Evolutionary conservation across 2,329 filamentous ascomycete species (phyloP), one percentile per base, ranked within the genome.

Genomic region (Hypoxylon sp.): DNA sequence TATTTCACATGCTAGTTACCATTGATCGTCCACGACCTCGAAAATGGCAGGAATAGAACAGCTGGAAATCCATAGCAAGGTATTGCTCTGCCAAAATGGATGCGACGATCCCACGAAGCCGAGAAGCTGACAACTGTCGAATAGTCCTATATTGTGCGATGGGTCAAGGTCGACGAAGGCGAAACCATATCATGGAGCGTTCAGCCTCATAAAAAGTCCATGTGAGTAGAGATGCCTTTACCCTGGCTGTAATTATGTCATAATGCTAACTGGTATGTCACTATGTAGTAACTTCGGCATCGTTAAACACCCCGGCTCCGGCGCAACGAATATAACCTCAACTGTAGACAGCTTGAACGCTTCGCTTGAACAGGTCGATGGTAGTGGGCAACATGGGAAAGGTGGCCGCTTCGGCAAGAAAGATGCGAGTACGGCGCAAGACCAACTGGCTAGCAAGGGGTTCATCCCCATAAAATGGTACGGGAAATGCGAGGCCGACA

Each of bases 101-200:
- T 32, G 28, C 17, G 21, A 58, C 32, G 30, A 36, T 51, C 48
- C 49, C 30, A 17, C 21, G 30, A 53, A 43, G 13, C 36, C 46
- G 60, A 50, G 70, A 17, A 55, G 64, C 60, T 65, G 68, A 70
- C 65, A 68, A 17, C 38, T 69, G 70, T 66, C 74, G 58, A 73
- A 61, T 73, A 98, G 96, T 97, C 94, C 71, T 99, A 99, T 82
- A 94, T 99, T 74, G 93, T 99, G 63, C 93, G 96, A 77, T 99
- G 96, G 95, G 93, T 98, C 74, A 91, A 93, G 78, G 95, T 98
- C 73, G 90, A 94, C 61, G 90, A 93, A 70, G 92, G 92, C 59
- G 91, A 97, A 80, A 97, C 94, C 55, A 94, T 99, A 75, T 97
- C 94, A 14, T 99, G 96, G 96, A 98, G 93, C 76, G 89, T 99